Evolutionary conservation across 2,329 filamentous ascomycete species (phyloP).

Genomic region (Alternaria longipes): DNA sequence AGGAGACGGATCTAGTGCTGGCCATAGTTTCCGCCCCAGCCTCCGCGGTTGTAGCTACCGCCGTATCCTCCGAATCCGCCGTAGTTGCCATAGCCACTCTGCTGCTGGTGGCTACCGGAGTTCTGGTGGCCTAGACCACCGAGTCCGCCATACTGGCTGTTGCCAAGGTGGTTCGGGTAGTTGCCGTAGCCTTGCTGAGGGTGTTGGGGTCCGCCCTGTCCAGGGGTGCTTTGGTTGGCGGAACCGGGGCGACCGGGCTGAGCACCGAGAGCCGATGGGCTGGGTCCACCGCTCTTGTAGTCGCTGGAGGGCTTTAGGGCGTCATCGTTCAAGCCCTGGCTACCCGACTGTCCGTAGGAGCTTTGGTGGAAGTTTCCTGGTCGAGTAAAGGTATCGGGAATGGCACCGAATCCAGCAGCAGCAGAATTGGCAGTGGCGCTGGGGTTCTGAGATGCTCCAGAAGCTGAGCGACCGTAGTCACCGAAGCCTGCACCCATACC

Average conservation of each 20-base stretch:
- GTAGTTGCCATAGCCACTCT: slow-evolving; percentile 55
- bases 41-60: slow-evolving; percentile 55
- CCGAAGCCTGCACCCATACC: slow-evolving; percentile 62
- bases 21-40: slow-evolving; percentile 61
- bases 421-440: slow-evolving; percentile 59
- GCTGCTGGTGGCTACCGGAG: slow-evolving; percentile 55
- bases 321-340: slow-evolving; percentile 61
- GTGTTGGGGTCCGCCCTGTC: slow-evolving; percentile 63
- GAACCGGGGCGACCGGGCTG: slow-evolving; percentile 71
- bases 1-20: slow-evolving; percentile 42
- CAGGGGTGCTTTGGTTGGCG: slow-evolving; percentile 66
- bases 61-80: slow-evolving; percentile 55
- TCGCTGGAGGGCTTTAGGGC: slow-evolving; percentile 66
- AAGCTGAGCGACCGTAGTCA: slow-evolving; percentile 68
- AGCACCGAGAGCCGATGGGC: slow-evolving; percentile 64
- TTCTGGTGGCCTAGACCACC: slow-evolving; percentile 62
- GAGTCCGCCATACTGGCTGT: slow-evolving; percentile 63
- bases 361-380: slow-evolving; percentile 64
- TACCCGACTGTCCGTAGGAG: slow-evolving; percentile 58
- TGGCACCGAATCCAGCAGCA: slow-evolving; percentile 59
- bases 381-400: slow-evolving; percentile 69
- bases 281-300: slow-evolving; percentile 65
- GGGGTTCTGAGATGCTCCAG: slow-evolving; percentile 65
- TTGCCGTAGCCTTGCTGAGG: slow-evolving; percentile 66
- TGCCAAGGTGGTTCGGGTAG: slow-evolving; percentile 62